phyloP scores from a whole-genome alignment of 108 stramenopile genomes.

The Pseudonitzschia delicatissima region DNA sequence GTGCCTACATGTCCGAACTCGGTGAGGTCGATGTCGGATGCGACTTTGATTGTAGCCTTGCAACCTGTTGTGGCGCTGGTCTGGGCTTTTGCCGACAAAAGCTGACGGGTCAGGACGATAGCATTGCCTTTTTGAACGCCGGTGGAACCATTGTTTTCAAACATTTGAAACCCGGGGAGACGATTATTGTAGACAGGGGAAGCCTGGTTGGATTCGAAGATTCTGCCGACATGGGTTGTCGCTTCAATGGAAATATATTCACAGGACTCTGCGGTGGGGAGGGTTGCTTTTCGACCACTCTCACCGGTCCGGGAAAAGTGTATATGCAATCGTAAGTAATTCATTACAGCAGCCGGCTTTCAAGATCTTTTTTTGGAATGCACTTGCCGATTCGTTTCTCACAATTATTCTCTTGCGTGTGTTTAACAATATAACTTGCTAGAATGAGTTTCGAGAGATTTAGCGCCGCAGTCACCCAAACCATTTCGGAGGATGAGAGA shows the following conservation, averaged over 20 bases:
- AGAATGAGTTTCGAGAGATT: constrained; percentile 13
- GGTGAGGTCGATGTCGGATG: constrained; percentile 53
- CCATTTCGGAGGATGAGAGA: constrained; percentile 14
- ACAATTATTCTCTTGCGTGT: not conserved
- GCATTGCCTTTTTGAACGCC: constrained; percentile 50
- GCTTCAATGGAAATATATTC: constrained; percentile 48
- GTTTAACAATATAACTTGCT: not conserved
- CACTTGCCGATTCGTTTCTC: no score
- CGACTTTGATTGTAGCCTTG: constrained; percentile 24
- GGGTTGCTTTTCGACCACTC: constrained; percentile 80
- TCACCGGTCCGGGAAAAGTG: constrained; percentile 81
- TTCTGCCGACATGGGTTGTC: constrained; percentile 56
- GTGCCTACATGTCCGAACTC: constrained; percentile 50
- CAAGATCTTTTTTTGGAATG: no score
- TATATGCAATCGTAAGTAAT: constrained; percentile 53
- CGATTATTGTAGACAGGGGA: constrained; percentile 59
- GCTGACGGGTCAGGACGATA: constrained; percentile 37
- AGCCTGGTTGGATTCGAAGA: constrained; percentile 69
- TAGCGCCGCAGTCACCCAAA: constrained; percentile 1
- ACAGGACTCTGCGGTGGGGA: constrained; percentile 82
- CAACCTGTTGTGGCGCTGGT: constrained; percentile 53
- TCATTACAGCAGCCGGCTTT: no score
- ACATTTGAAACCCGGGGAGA: constrained; percentile 56
- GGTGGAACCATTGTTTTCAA: constrained; percentile 63
- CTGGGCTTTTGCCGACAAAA: constrained; percentile 47